Evolutionary conservation across 768 basidiomycete genomes (phyloP), one percentile per base, ranked within the genome.

Genomic region (Punctularia strigosozonata): DNA sequence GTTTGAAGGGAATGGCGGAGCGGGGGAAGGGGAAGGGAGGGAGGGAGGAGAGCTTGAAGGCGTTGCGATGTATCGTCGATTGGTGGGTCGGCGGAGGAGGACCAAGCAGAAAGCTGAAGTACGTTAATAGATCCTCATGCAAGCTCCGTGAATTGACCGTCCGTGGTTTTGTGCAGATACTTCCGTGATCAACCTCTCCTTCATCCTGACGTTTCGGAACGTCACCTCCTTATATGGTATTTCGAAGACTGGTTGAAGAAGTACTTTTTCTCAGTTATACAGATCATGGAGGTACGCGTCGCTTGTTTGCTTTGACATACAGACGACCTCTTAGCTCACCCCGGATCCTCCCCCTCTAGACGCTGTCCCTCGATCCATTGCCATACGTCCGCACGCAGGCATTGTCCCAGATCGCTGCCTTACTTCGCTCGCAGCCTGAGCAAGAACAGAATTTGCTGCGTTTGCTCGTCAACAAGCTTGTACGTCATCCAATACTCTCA

Each of bases 171-270:
- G 28, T 21, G 4, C 40, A 94, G 91, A 55, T 92, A 91, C 56
- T 86, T 94, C 53, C 81, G 86, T 6, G 91, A 94, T 53, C 92
- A 92, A 50, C 80, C 84, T 10, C 56, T 88, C 37, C 55, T 63
- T 1, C 79, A 81, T 54, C 69, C 75, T 0, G 58, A 61, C 14
- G 65, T 74, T 21, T 78, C 80, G 0, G 84, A 92, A 41, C 66
- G 74, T 37, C 75, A 86, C 54, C 59, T 97, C 0, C 50, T 91
- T 4, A 42, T 81, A 3, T 98, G 85, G 80, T 82, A 81, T 44
- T 98, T 95, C 56, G 95, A 99, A 57, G 94, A 98, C 50, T 97
- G 89, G 86, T 56, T 97, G 36, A 99, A 99, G 61, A 91, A 90
- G 46, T 98, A 82, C 57, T 97, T 95, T 63, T 98, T 94, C 61